Base-by-base conservation (phyloP, 2,329 filamentous ascomycete genomes). In the Sporothrix sp. region DNA sequence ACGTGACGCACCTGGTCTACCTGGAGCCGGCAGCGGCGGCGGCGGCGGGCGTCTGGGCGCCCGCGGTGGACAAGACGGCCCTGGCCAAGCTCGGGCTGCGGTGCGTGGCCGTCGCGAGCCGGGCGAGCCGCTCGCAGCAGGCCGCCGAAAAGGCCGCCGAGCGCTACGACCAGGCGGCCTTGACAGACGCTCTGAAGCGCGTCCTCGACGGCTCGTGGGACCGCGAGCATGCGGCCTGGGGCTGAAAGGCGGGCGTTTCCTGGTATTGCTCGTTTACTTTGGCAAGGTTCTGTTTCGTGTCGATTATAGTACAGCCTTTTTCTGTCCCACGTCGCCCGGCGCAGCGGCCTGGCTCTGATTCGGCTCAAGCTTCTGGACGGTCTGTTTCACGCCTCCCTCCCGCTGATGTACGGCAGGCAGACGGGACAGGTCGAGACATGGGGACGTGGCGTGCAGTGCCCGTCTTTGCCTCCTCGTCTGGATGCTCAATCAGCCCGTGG, bases 1-100 rank as follows among this genome's bases (percentile, higher is more conserved):
- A 93, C 60, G 82, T 96, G 3, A 94, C 85, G 7, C 90, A 96
- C 63, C 65, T 96, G 13, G 73, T 96, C 7, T 85, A 95, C 61
- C 68, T 95, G 0, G 85, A 90, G 37, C 83, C 82, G 0, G 18
- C 21, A 20, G 10, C 18, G n/a, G 20, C 13, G 6, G 35, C 16
- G 11, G 11, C 5, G n/a, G 30, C 7, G 6, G 30, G 4, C 76
- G 0, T 81, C 83, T 14, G 20, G 16, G 36, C 38, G 20, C 90
- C 90, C 0, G 69, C 63, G 3, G 83, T 95, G 1, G 81, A 95
- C 58, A 79, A 73, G 45, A 74, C 74, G 6, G 75, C 74, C 50
- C 70, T 96, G 38, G 68, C 68, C 3, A 66, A 68, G 16, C 64
- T 89, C 56, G 89, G 89, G 0, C 87, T 97, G 36, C 84, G 89